A percentile compares a stretch with the other conserved stretches of the same genome.
phyloP scores from a whole-genome alignment of 1,139 yeast genomes.

The Diutina siamensis region DNA sequence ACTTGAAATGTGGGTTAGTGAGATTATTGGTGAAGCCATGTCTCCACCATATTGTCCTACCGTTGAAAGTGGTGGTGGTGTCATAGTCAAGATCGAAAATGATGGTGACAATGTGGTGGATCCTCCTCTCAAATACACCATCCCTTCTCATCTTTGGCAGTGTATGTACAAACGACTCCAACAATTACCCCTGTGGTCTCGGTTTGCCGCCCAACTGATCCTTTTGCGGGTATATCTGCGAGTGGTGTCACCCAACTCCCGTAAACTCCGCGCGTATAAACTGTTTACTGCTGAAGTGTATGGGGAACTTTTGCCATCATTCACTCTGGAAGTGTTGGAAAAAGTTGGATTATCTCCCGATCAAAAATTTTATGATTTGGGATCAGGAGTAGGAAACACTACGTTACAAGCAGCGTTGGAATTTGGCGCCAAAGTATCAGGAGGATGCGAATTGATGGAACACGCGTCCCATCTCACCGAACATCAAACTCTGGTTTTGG shows the following conservation, averaged over 20 bases:
- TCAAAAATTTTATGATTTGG: slow-evolving; percentile 67
- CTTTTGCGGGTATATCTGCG: slow-evolving; percentile 65
- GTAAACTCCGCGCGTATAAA: slow-evolving; percentile 54
- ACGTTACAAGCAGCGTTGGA: slow-evolving; percentile 84
- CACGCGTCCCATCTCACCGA: slow-evolving; percentile 65
- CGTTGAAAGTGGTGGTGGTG: background rate
- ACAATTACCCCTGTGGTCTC: background rate
- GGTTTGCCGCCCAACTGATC: slow-evolving; percentile 50
- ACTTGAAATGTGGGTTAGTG: slow-evolving; percentile 1
- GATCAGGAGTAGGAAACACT: slow-evolving; percentile 92
- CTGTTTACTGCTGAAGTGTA: slow-evolving; percentile 88
- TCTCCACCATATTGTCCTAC: background rate
- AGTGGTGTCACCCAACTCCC: slow-evolving; percentile 65
- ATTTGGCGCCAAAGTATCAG: slow-evolving; percentile 62
- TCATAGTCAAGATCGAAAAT: background rate
- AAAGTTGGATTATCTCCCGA: slow-evolving; percentile 46
- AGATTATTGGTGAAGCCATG: background rate
- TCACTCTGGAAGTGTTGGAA: slow-evolving; percentile 55
- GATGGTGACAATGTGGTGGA: no score
- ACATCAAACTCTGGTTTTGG: slow-evolving; percentile 46
- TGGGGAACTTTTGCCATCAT: slow-evolving; percentile 79
- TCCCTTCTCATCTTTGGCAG: background rate
- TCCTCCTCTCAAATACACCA: background rate
- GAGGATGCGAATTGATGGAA: slow-evolving; percentile 85
- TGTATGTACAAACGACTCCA: background rate